Evolutionary conservation across 2,329 filamentous ascomycete genomes (phyloP).

Genomic region (Lecanicillium sp.): DNA sequence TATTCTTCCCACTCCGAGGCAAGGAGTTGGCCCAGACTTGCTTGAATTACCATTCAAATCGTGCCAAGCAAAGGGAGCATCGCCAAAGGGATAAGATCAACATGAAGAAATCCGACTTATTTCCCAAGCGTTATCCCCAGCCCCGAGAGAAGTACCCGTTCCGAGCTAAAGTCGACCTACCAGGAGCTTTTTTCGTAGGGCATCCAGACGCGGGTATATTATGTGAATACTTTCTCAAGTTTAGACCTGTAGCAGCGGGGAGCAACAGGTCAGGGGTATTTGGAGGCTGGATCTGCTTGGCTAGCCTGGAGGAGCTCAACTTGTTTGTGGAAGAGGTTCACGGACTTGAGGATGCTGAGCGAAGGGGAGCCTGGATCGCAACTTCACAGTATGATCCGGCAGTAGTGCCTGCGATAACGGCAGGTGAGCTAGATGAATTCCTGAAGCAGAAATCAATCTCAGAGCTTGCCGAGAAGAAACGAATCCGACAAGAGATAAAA

Average conservation of each 20-base stretch:
- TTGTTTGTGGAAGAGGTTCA: conserved; percentile 1
- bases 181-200: not conserved
- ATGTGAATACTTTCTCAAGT: conserved; percentile 4
- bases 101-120: conserved; percentile 3
- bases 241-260: conserved; percentile 3
- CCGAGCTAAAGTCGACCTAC: conserved; percentile 1
- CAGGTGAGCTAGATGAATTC: conserved; percentile 4
- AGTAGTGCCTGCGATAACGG: conserved; percentile 2
- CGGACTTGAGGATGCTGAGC: conserved; percentile 1
- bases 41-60: not conserved
- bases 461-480: conserved; percentile 3
- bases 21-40: conserved; percentile 1
- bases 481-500: conserved; percentile 4
- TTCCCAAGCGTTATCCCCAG: not conserved
- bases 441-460: not conserved
- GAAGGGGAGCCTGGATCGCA: conserved; percentile 2
- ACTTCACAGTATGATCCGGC: not conserved
- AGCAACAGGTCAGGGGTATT: not conserved
- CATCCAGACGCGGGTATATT: conserved; percentile 1
- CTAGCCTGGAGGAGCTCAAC: conserved; percentile 4
- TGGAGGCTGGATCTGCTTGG: conserved; percentile 6
- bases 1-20: conserved; percentile 1
- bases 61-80: not conserved
- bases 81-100: not conserved
- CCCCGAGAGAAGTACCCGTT: conserved; percentile 4